These are phyloP conservation scores for Leishmania guyanensis DNA, from an alignment of 208 protist species.

Conservation along the genomic window DNA sequence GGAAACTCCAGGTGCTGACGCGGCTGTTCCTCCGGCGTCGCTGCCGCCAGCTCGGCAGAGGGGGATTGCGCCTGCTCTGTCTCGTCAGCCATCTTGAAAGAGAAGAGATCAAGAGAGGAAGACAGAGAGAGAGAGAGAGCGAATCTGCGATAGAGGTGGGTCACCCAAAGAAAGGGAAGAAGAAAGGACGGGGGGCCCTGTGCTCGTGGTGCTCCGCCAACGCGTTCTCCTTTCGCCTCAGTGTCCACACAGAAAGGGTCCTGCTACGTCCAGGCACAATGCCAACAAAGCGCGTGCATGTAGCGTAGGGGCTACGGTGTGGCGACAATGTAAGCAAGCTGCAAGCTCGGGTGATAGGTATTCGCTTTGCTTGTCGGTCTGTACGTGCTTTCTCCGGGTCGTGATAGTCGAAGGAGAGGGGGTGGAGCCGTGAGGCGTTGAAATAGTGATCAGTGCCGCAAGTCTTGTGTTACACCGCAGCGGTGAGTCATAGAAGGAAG, in stretches of 20 bases:
- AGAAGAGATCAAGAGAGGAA: neutral
- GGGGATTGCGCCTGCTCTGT: conserved; percentile 10
- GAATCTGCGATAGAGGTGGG: neutral
- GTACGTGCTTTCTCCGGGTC: neutral
- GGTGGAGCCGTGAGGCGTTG: neutral
- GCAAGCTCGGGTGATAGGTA: neutral
- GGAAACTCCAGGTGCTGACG: neutral
- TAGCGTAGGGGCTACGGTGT: neutral
- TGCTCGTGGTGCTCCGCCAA: neutral
- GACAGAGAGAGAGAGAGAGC: neutral
- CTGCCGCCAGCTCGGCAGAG: neutral
- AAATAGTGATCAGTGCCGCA: neutral
- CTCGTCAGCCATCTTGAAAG: conserved; percentile 13
- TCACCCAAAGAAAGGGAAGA: conserved; percentile 6
- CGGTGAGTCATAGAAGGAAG: neutral
- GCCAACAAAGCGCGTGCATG: neutral
- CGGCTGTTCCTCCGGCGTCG: neutral
- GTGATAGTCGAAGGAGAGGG: neutral
- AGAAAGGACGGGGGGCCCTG: conserved; percentile 1
- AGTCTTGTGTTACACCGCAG: neutral
- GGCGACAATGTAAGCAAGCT: neutral
- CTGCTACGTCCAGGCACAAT: neutral
- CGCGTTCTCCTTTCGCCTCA: conserved; percentile 12
- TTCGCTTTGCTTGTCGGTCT: neutral
- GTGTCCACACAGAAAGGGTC: neutral